phyloP scores from a whole-genome alignment of 108 stramenopile species.

The Skeletonema marinoi region DNA sequence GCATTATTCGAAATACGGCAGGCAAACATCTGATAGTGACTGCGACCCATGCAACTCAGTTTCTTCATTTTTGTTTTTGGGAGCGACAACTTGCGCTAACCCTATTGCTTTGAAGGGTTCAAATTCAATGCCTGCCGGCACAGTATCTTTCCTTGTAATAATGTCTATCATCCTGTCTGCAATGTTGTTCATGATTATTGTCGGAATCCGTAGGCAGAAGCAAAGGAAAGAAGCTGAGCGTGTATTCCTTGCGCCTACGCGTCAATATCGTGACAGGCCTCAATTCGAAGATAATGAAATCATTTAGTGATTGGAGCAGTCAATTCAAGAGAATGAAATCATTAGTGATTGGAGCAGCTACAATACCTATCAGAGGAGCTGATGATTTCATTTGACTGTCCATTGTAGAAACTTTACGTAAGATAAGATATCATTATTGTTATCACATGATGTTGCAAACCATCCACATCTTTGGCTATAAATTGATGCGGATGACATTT shows the following conservation, averaged over 20 bases:
- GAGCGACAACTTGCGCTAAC: background rate
- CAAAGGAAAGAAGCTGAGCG: background rate
- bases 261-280: background rate
- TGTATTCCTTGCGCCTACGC: background rate
- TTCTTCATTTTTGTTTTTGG: background rate
- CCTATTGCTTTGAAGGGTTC: background rate
- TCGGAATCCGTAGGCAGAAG: background rate
- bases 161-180: background rate
- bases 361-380: background rate
- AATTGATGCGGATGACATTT: background rate
- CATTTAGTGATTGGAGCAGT: background rate
- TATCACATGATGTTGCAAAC: background rate
- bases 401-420: background rate
- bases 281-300: background rate
- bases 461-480: background rate
- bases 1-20: constrained; percentile 20
- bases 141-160: constrained; percentile 5
- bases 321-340: background rate
- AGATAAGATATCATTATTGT: background rate
- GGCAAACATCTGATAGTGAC: constrained; percentile 11
- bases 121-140: background rate
- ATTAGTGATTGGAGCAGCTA: background rate
- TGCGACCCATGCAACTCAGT: constrained; percentile 9
- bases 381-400: background rate
- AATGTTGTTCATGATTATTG: background rate